phyloP scores from a whole-genome alignment of 1,284 basidiomycete genomes.

The Apiotrichum brassicae region DNA sequence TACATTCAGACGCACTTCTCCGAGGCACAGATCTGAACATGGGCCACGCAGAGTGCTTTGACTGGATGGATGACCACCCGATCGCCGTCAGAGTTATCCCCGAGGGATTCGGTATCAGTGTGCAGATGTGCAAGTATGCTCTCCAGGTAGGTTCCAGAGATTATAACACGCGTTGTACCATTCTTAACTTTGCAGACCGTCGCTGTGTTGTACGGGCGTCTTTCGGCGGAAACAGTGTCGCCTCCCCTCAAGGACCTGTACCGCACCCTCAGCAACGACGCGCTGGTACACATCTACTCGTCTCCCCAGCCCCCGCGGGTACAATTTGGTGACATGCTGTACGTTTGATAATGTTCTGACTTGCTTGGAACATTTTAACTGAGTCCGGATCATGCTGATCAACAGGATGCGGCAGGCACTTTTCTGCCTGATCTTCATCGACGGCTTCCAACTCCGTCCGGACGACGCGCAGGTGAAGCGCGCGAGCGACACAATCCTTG shows the following conservation, averaged over 20 bases:
- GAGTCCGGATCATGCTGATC: too few species aligned
- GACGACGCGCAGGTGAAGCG: conserved; percentile 2
- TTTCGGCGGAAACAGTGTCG: background rate
- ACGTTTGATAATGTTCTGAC: background rate
- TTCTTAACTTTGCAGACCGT: background rate
- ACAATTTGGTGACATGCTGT: conserved; percentile 10
- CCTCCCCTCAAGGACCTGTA: conserved; percentile 3
- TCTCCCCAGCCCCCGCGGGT: conserved; percentile 10
- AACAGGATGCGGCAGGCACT: conserved; percentile 4
- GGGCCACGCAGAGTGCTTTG: background rate
- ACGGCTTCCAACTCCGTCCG: conserved; percentile 3
- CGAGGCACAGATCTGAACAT: background rate
- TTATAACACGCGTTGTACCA: too few species aligned
- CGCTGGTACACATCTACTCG: conserved; percentile 9
- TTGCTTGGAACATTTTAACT: background rate
- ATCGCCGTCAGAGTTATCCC: conserved; percentile 5
- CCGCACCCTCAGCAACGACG: conserved; percentile 1
- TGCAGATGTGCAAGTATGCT: conserved; percentile 6
- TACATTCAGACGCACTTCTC: background rate
- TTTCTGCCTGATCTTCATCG: conserved; percentile 6
- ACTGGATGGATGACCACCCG: conserved; percentile 4
- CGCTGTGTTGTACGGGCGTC: background rate
- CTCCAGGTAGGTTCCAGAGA: background rate
- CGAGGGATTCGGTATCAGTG: conserved; percentile 7
- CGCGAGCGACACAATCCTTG: conserved; percentile 10